These are phyloP conservation scores for Thalia dealbata DNA, from an alignment of 176 grass and related monocot species.

Conservation along the genomic window DNA sequence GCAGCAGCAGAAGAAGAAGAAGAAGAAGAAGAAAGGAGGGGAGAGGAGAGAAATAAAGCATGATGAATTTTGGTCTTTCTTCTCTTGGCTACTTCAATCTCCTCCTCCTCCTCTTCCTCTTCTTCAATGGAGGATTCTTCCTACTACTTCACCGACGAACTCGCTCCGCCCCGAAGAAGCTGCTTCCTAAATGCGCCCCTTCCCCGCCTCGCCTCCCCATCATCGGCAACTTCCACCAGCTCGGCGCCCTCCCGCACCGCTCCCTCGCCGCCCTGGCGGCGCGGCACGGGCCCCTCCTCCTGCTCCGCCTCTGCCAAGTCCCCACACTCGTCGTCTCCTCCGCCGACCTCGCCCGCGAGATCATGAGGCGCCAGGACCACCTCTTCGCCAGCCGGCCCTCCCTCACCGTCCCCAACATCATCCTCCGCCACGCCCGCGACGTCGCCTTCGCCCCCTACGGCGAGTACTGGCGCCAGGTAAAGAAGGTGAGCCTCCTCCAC, in stretches of 20 bases:
- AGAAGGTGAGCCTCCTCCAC: background rate
- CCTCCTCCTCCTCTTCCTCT: background rate
- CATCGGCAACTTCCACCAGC: slow-evolving; percentile 14
- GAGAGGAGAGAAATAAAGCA: no score
- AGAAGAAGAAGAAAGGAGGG: no score
- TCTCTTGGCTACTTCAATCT: no score
- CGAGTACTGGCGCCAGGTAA: slow-evolving; percentile 2
- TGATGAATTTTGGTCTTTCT: no score
- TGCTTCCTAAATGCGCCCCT: background rate
- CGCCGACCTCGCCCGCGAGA: background rate
- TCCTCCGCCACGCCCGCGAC: background rate
- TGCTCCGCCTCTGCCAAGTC: slow-evolving; percentile 3
- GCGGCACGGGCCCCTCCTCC: background rate
- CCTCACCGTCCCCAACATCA: background rate
- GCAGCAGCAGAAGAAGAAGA: no score
- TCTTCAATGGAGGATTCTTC: background rate
- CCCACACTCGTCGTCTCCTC: slow-evolving; percentile 1
- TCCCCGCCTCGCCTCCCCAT: background rate
- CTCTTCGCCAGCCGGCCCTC: background rate
- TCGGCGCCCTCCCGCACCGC: slow-evolving; percentile 3
- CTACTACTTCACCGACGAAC: background rate
- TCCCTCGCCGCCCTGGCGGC: background rate
- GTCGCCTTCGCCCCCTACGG: slow-evolving; percentile 6
- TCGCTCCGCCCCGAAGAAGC: background rate
- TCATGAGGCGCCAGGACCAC: background rate